Conservation (phyloP, 2,329 filamentous ascomycete species). For the Paramyrothecium roridum region DNA sequence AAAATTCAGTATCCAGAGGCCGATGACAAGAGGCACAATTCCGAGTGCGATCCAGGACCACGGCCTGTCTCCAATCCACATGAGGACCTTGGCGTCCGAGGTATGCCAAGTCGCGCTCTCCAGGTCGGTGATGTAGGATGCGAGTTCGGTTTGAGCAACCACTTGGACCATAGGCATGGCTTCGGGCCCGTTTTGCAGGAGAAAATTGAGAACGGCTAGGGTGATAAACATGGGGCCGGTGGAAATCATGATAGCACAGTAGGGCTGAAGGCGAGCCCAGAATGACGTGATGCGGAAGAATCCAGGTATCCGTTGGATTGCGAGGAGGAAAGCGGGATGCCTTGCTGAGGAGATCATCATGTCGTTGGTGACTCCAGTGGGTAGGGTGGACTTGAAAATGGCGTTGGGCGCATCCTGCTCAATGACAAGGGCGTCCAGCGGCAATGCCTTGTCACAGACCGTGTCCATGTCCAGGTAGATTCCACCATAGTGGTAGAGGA, state of each 20-base stretch:
- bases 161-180: constrained; percentile 22
- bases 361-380: constrained; percentile 79
- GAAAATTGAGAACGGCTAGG: constrained; percentile 73
- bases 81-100: constrained; percentile 41
- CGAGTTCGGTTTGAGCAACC: constrained; percentile 18
- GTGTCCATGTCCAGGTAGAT: constrained; percentile 63
- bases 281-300: constrained; percentile 57
- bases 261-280: constrained; percentile 60
- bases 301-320: constrained; percentile 61
- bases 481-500: constrained; percentile 68
- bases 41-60: constrained; percentile 28
- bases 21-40: too few relatives aligned
- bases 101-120: constrained; percentile 43
- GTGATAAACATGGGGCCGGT: constrained; percentile 75
- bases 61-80: constrained; percentile 39
- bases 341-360: constrained; percentile 71
- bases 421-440: constrained; percentile 21
- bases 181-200: constrained; percentile 40
- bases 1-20: too few relatives aligned
- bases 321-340: constrained; percentile 71
- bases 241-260: constrained; percentile 77
- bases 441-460: constrained; percentile 22
- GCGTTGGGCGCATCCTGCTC: constrained; percentile 15
- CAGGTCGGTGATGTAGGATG: constrained; percentile 31
- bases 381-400: constrained; percentile 50